Percentiles rank a stretch among this genome's conserved stretches.
phyloP scores from a whole-genome alignment of 2,329 filamentous ascomycete genomes.

The Magnaporthiopsis rhizophila region DNA sequence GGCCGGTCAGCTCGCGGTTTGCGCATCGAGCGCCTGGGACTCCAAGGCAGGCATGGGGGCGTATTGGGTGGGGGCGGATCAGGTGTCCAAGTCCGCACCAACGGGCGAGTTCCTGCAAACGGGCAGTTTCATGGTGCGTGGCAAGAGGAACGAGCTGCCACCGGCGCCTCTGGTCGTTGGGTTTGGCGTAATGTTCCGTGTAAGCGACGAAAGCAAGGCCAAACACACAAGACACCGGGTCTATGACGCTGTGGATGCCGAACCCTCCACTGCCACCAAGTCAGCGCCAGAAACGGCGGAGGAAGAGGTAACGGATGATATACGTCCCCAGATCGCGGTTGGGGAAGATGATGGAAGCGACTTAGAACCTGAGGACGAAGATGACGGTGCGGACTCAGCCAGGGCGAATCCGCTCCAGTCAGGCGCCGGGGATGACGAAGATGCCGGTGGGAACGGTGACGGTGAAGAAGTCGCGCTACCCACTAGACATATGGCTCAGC shows the following conservation, averaged over 20 bases:
- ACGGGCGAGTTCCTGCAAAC: constrained; percentile 72
- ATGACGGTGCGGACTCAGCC: constrained; percentile 19
- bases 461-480: constrained; percentile 12
- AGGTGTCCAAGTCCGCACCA: constrained; percentile 78
- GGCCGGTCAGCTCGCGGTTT: constrained; percentile 77
- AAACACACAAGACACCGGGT: constrained; percentile 66
- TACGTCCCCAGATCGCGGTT: constrained; percentile 8
- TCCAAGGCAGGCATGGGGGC: constrained; percentile 92
- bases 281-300: constrained; percentile 6
- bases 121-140: constrained; percentile 73
- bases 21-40: constrained; percentile 87
- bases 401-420: constrained; percentile 30
- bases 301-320: constrained; percentile 14
- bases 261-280: neutral
- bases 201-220: constrained; percentile 79
- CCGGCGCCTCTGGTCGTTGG: constrained; percentile 83
- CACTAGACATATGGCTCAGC: constrained; percentile 16
- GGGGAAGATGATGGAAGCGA: constrained; percentile 18
- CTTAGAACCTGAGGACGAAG: constrained; percentile 14
- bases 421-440: constrained; percentile 14
- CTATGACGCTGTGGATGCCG: constrained; percentile 15
- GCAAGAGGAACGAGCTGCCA: constrained; percentile 85
- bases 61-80: constrained; percentile 88
- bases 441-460: constrained; percentile 17
- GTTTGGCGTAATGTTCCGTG: constrained; percentile 77